Conservation (phyloP, 331 rosid genomes). For the Cucumis variabilis region DNA sequence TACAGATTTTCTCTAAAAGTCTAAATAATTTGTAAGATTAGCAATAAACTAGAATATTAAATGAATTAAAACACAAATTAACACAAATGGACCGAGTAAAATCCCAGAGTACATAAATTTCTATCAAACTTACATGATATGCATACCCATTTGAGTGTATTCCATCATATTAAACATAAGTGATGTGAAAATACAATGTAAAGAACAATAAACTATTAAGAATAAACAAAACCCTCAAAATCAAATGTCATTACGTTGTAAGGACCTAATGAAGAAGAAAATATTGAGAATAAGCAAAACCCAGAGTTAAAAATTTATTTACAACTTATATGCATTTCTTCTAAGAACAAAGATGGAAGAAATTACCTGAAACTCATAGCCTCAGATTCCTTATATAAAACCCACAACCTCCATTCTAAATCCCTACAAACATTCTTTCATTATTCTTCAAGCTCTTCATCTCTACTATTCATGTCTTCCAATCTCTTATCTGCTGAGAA, state of each 20-base stretch:
- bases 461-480: too few species aligned
- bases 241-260: too few species aligned
- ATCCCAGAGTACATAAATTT: neutral
- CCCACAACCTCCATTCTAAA: neutral
- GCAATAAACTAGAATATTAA: too few species aligned
- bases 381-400: neutral
- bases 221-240: neutral
- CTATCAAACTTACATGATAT: neutral
- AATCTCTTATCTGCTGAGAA: neutral
- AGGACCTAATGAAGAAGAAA: too few species aligned
- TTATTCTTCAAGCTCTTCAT: neutral
- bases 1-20: too few species aligned
- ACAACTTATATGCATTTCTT: neutral
- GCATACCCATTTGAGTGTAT: neutral
- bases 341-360: neutral
- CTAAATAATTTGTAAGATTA: too few species aligned
- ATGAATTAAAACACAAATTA: too few species aligned
- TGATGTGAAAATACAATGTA: too few species aligned
- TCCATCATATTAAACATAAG: too few species aligned
- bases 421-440: neutral
- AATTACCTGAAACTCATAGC: neutral
- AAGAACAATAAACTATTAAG: too few species aligned
- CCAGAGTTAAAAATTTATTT: conserved; percentile 2
- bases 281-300: neutral
- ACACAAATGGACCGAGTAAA: neutral